Base-by-base conservation (phyloP, 2,329 filamentous ascomycete genomes). In the Fusarium xyrophilum region DNA sequence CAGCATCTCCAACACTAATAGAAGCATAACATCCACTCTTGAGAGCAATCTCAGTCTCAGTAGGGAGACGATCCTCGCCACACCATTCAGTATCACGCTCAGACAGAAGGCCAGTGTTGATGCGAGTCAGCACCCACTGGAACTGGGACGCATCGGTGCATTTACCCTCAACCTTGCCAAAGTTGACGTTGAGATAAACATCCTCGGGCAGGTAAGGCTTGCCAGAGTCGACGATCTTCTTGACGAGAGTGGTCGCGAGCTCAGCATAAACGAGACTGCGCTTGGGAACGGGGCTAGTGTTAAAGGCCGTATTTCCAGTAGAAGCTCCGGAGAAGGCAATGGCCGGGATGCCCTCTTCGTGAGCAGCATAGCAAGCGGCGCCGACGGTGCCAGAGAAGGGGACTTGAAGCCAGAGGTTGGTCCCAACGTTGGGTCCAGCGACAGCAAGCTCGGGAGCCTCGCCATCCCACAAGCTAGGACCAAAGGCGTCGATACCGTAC, bases 141-240 rank as follows among this genome's bases (percentile, higher is more conserved):
- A 91, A 90, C 56, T 88, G 79, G 32, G 79, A 78, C 0, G 83
- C 76, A 25, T 80, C 78, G 15, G 79, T 82, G 78, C 90, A 92
- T 53, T 76, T 75, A 0, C 75, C 81, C 9, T 79, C 76, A 4
- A 86, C 84, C 60, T 81, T 76, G 8, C 87, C 87, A 72, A 90
- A 91, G 78, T 92, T 92, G 70, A 92, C 88, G 69, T 92, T 92
- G 33, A 92, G 82, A 75, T 84, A 91, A 36, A 86, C 82, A 46
- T 84, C 82, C 0, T 79, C 71, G 0, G 90, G 89, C 6, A 92
- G 81, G 73, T 90, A 91, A 0, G 90, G 90, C 39, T 81, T 81
- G 39, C 88, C 88, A 0, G 84, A 82, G 3, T 76, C 80, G 30
- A 90, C 74, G 39, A 92, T 72, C 5, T 80, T 80, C 52, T 85